phyloP scores from a whole-genome alignment of 495 filamentous ascomycete species.

The Trichocladium uniseriatum region DNA sequence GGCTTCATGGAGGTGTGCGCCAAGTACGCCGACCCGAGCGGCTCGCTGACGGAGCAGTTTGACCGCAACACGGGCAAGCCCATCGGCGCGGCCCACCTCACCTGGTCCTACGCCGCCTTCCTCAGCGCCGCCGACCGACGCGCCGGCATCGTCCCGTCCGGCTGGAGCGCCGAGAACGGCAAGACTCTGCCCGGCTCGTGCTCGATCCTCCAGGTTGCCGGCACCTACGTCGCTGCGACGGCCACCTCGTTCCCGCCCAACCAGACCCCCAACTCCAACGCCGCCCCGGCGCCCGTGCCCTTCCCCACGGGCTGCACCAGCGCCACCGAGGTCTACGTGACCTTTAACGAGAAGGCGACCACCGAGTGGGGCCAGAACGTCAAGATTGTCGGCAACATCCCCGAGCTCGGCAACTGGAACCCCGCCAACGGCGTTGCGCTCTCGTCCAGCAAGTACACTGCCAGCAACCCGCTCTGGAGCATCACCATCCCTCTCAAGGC shows the following conservation, averaged over 20 bases:
- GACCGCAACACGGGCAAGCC: conserved; percentile 41
- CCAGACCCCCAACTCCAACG: conserved; percentile 36
- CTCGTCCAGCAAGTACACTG: conserved; percentile 45
- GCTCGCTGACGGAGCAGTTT: conserved; percentile 54
- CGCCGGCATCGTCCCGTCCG: conserved; percentile 41
- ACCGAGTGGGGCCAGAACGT: conserved; percentile 52
- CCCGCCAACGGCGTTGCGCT: conserved; percentile 42
- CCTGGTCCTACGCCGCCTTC: conserved; percentile 63
- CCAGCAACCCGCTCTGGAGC: conserved; percentile 49
- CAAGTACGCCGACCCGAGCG: conserved; percentile 40
- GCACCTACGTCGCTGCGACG: conserved; percentile 50
- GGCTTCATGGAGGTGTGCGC: conserved; percentile 49
- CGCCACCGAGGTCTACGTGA: conserved; percentile 45
- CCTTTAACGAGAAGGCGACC: conserved; percentile 47
- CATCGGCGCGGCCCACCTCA: conserved; percentile 51
- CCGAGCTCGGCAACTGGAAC: conserved; percentile 50
- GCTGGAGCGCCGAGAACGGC: conserved; percentile 40
- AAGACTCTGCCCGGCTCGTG: conserved; percentile 48
- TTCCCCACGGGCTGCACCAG: conserved; percentile 34
- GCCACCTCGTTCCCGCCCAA: conserved; percentile 47
- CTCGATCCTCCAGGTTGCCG: conserved; percentile 40
- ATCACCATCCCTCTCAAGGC: conserved; percentile 42
- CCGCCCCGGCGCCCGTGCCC: conserved; percentile 24
- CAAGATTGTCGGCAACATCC: conserved; percentile 47
- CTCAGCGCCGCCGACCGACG: conserved; percentile 46